phyloP scores from a whole-genome alignment of 192 early-diverging fungal genomes.

The Rhizoclosmatium sp. region DNA sequence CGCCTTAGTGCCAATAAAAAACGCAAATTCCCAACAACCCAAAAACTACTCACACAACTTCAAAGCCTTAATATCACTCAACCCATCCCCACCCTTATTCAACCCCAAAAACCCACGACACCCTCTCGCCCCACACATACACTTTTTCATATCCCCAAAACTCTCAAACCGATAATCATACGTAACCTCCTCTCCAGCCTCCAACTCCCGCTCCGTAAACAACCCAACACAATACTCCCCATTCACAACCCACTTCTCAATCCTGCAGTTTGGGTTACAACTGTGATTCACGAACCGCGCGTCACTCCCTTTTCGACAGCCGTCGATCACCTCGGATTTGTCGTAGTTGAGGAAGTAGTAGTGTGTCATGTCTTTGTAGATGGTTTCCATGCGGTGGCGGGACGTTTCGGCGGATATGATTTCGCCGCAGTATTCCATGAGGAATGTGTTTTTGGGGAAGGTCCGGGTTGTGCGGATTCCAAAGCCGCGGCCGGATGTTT shows the following conservation, averaged over 20 bases:
- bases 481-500: conserved; percentile 71
- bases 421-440: conserved; percentile 87
- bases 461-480: conserved; percentile 65
- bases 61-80: conserved; percentile 18
- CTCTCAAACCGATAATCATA: conserved; percentile 87
- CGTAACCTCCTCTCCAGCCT: conserved; percentile 70
- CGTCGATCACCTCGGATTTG: conserved; percentile 81
- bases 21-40: background rate
- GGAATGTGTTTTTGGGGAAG: conserved; percentile 65
- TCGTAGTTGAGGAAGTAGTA: conserved; percentile 85
- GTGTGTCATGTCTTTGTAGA: conserved; percentile 69
- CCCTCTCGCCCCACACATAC: conserved; percentile 71
- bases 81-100: conserved; percentile 6
- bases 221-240: conserved; percentile 80
- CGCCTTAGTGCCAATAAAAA: background rate
- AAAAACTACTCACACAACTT: conserved; percentile 17
- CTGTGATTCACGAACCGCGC: conserved; percentile 88
- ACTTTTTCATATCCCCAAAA: conserved; percentile 72
- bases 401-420: conserved; percentile 73
- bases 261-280: conserved; percentile 87
- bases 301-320: conserved; percentile 74
- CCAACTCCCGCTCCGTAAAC: conserved; percentile 75
- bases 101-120: conserved; percentile 60
- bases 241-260: conserved; percentile 83
- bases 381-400: conserved; percentile 74